Evolutionary conservation across 2,329 filamentous ascomycete species (phyloP), one percentile per base, ranked within the genome.

Genomic region (Neoscytalidium dimidiatum): DNA sequence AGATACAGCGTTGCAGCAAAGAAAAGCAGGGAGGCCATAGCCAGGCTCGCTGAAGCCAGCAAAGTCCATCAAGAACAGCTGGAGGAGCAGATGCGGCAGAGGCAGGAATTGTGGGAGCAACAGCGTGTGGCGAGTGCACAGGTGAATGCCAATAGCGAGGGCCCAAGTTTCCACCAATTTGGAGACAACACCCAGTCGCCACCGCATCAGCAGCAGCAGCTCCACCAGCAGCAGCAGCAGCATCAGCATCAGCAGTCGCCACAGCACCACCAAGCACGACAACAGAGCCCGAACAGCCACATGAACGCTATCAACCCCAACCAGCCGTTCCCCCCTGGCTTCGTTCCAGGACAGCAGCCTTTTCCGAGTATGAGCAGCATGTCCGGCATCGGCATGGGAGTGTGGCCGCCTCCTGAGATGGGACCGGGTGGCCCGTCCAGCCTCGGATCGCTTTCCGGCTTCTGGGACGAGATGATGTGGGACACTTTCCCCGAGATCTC

Each of bases 1-100:
- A 73, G 74, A 33, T 82, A 75, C 73, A 82, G 79, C 26, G 78
- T 81, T 17, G 78, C 80, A 7, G 80, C 81, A 2, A 79, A 78
- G 60, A 77, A 79, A 67, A 81, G 77, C 56, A 71, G 71, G 17
- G 78, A 80, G 56, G 78, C 79, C 1, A 76, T 83, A 23, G 71
- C 75, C 19, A 71, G 74, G 21, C 73, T 82, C 14, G 81, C 80
- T 67, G 73, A 78, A 62, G 80, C 79, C 1, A 76, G 73, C 70
- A 78, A 77, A 58, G 67, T 64, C 35, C 41, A 64, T 19, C 35
- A 56, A 23, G 49, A 64, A 19, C 23, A 57, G 26, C 43, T 64
- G 33, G 62, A 64, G 41, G 49, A 64, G 49, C 49, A 58, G 31
- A 57, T 46, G 33, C 52, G 35, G 5, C 61, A 57, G 38, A 56